These are phyloP conservation scores for Didymosphaeria variabile DNA, from an alignment of 2,329 filamentous ascomycete species.

Conservation along the genomic window DNA sequence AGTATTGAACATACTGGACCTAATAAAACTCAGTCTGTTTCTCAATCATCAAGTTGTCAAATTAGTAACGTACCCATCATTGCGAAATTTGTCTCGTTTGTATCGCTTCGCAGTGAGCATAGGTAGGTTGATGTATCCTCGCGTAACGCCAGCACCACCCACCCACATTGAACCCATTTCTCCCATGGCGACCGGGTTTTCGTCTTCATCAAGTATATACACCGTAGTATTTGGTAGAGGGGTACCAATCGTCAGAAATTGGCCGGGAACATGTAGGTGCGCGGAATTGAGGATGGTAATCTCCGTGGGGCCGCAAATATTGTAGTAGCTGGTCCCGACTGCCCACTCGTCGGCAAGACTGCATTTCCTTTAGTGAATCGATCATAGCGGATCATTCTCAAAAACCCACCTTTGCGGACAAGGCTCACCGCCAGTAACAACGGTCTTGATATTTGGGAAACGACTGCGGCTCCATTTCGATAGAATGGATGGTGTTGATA, in stretches of 20 bases:
- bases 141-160: slow-evolving; percentile 64
- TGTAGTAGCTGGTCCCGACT: slow-evolving; percentile 52
- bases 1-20: slow-evolving; percentile 66
- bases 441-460: slow-evolving; percentile 62
- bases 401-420: slow-evolving; percentile 54
- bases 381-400: not conserved
- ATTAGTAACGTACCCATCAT: slow-evolving; percentile 56
- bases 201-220: slow-evolving; percentile 62
- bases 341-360: slow-evolving; percentile 67
- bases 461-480: slow-evolving; percentile 58
- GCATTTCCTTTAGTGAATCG: slow-evolving; percentile 8
- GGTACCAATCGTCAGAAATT: slow-evolving; percentile 62
- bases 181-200: slow-evolving; percentile 58
- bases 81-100: slow-evolving; percentile 60
- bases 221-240: slow-evolving; percentile 67
- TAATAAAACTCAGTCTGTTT: slow-evolving; percentile 14
- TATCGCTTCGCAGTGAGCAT: slow-evolving; percentile 62
- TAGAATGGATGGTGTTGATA: slow-evolving; percentile 65
- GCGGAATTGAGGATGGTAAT: slow-evolving; percentile 69
- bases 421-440: slow-evolving; percentile 66
- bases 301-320: slow-evolving; percentile 69
- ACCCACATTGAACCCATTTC: slow-evolving; percentile 65
- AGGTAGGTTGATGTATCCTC: slow-evolving; percentile 64
- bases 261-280: slow-evolving; percentile 59
- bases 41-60: not conserved